Evolutionary conservation across 805 yeast species (phyloP), one percentile per base, ranked within the genome.

Genomic region (Lipomyces oligophaga): DNA sequence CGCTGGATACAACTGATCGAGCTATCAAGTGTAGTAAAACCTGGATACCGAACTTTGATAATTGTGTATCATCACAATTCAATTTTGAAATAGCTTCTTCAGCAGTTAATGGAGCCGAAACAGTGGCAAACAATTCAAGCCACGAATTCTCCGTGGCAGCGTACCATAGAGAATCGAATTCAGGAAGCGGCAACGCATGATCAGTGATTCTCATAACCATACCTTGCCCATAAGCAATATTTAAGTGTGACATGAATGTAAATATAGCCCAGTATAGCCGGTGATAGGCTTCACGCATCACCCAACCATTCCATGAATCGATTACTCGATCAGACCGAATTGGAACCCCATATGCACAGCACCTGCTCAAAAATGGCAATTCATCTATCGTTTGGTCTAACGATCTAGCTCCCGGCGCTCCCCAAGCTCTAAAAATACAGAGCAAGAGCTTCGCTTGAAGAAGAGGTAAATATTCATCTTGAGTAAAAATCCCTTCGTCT

Each of bases 101-200:
- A 2, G 45, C 32, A 6, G 34, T 34, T 21, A 27, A 24, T 4
- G 45, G 35, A 16, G 26, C 35, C 13, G 34, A 34, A n/a, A 20
- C 13, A 3, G 27, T 35, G 5, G 26, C 11, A 7, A 41, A 35
- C 5, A 41, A n/a, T 21, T 33, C 30, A 13, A 28, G 19, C 27
- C 34, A 51, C 31, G 48, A 45, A 11, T 24, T 18, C 5, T 47
- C 38, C 15, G 55, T 25, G 11, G 30, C 41, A 10, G 55, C 50
- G 24, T 49, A 51, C 60, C 60, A 57, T 5, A 48, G 38, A 13
- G 44, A 54, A 19, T 57, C 60, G 16, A 48, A 44, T 35, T 59
- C 58, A 6, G 60, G 60, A 18, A 57, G 41, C 22, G 43, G 51
- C 21, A 56, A 36, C 18, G 54, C 59, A 6, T 51, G 38, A 32